A percentile compares a stretch with the other conserved stretches of the same genome.
Evolutionary conservation across 306 rosid species (phyloP).

Genomic region (Chamaecrista fasciculata): DNA sequence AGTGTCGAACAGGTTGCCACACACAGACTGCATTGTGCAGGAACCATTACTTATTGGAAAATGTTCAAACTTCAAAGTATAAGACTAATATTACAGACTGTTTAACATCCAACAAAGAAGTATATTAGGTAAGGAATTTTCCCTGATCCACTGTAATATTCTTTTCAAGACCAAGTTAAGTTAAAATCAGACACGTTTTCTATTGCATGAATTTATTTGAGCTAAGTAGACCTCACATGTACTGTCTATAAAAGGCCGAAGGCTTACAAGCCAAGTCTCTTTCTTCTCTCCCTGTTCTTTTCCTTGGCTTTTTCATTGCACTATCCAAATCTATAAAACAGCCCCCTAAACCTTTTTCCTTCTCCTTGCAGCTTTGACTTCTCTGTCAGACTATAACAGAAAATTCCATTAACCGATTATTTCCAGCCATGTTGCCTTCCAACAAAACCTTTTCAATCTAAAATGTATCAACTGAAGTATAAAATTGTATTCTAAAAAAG

Average conservation of each 20-base stretch:
- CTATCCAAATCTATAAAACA: background rate
- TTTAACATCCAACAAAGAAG: conserved; percentile 15
- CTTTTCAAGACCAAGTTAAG: background rate
- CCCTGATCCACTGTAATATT: background rate
- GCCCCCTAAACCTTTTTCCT: background rate
- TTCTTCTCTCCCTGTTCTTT: background rate
- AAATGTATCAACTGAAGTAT: background rate
- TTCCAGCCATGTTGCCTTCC: background rate
- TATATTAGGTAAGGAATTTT: conserved; percentile 14
- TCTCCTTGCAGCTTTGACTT: background rate
- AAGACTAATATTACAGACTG: background rate
- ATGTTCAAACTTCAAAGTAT: conserved; percentile 12
- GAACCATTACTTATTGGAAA: conserved; percentile 4
- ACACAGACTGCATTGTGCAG: conserved; percentile 16
- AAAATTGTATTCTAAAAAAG: background rate
- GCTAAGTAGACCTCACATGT: background rate
- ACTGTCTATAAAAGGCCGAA: background rate
- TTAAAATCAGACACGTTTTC: background rate
- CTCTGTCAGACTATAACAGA: background rate
- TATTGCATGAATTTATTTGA: background rate
- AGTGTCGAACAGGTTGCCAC: background rate
- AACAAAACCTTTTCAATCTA: background rate
- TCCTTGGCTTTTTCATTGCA: background rate
- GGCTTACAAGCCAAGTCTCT: background rate
- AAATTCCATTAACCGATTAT: background rate